Percentiles rank a stretch among this genome's conserved stretches.
Conservation (phyloP, 768 basidiomycete species). For the Hemileccinum impolitum region DNA sequence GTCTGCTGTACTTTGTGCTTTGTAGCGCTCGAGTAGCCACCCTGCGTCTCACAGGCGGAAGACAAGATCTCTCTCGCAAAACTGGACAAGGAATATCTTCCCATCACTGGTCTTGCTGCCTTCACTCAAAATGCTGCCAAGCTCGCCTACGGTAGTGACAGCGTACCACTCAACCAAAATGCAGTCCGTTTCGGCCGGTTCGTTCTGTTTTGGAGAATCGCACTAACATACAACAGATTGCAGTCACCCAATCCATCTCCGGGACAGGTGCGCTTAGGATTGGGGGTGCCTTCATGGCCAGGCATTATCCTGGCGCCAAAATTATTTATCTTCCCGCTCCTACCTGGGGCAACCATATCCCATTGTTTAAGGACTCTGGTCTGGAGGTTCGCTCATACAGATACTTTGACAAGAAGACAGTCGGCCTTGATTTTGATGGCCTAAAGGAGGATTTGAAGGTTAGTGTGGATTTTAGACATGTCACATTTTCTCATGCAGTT, state of each 20-base stretch:
- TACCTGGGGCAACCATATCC: slow-evolving; percentile 97
- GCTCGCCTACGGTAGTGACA: slow-evolving; percentile 87
- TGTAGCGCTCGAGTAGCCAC: not conserved
- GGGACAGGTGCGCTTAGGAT: slow-evolving; percentile 97
- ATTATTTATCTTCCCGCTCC: slow-evolving; percentile 89
- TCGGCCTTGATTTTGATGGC: slow-evolving; percentile 89
- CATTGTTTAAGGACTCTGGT: slow-evolving; percentile 91
- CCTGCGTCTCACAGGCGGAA: slow-evolving; percentile 57
- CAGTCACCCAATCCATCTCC: slow-evolving; percentile 91
- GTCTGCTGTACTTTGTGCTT: not conserved
- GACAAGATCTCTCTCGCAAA: slow-evolving; percentile 59
- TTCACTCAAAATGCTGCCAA: slow-evolving; percentile 87
- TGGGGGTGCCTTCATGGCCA: slow-evolving; percentile 87
- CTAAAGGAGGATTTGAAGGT: slow-evolving; percentile 86
- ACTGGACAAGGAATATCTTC: slow-evolving; percentile 93
- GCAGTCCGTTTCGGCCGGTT: slow-evolving; percentile 50
- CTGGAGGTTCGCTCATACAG: slow-evolving; percentile 90
- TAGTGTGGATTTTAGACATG: slow-evolving; percentile 19
- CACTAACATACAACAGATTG: slow-evolving; percentile 49
- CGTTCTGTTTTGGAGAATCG: not conserved
- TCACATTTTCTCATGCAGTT: slow-evolving; percentile 10
- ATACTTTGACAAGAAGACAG: slow-evolving; percentile 91
- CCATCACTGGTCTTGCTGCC: slow-evolving; percentile 85
- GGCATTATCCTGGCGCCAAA: slow-evolving; percentile 84
- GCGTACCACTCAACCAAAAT: slow-evolving; percentile 64